Conservation (phyloP, 345 rosid species). For the Cardamine chenopodiifolia region DNA sequence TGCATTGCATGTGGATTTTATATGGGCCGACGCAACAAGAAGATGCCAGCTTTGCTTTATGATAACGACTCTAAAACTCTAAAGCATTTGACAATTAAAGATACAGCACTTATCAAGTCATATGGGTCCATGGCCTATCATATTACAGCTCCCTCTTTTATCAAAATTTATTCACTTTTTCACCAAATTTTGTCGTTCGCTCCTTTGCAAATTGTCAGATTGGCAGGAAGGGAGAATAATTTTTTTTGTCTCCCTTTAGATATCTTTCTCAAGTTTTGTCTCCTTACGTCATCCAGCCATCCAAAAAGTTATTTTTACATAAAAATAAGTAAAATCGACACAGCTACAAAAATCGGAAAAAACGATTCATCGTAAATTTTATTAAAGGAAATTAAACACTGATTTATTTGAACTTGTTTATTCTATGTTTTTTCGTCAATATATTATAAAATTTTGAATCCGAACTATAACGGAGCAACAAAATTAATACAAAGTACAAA, state of each 20-base stretch:
- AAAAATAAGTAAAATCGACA: not conserved
- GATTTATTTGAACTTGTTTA: no score
- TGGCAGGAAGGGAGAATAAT: constrained; percentile 14
- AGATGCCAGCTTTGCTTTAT: constrained; percentile 14
- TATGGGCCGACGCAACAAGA: constrained; percentile 8
- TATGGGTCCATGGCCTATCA: constrained; percentile 25
- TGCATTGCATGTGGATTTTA: not conserved
- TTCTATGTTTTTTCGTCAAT: not conserved
- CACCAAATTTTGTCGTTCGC: constrained; percentile 27
- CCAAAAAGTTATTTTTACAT: not conserved
- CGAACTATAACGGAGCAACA: not conserved
- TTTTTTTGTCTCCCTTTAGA: constrained; percentile 4
- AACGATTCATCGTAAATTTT: not conserved
- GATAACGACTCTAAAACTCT: constrained; percentile 29
- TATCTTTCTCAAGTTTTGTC: constrained; percentile 22
- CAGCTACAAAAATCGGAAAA: not conserved
- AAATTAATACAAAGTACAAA: not conserved
- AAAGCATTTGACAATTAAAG: constrained; percentile 4
- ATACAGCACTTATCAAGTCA: constrained; percentile 30
- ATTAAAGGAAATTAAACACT: not conserved
- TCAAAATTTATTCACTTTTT: constrained; percentile 8
- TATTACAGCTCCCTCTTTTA: constrained; percentile 18
- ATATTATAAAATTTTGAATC: no score
- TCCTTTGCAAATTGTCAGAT: constrained; percentile 19
- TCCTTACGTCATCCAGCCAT: constrained; percentile 8